Percentiles rank a stretch among this genome's conserved stretches.
Evolutionary conservation across 2,329 filamentous ascomycete genomes (phyloP).

Genomic region (Fusarium irregulare): DNA sequence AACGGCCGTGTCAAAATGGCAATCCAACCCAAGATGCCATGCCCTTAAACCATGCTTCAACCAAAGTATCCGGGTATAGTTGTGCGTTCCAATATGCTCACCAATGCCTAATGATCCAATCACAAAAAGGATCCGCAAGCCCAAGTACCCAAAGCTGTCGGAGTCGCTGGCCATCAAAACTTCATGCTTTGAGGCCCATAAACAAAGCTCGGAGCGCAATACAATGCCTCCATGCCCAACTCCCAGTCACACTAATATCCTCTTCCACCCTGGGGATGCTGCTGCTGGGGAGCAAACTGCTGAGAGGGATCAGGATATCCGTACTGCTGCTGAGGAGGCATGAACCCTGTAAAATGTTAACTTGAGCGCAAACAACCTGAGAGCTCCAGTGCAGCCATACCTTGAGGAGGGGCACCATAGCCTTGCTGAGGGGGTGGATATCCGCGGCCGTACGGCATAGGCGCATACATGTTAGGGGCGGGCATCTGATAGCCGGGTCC

Average conservation of each 20-base stretch:
- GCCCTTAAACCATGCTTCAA: constrained; percentile 42
- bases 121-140: constrained; percentile 45
- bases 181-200: constrained; percentile 14
- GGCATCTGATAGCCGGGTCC: constrained; percentile 52
- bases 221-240: constrained; percentile 9
- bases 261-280: constrained; percentile 55
- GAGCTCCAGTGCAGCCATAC: constrained; percentile 45
- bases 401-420: constrained; percentile 56
- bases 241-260: constrained; percentile 49
- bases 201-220: constrained; percentile 1
- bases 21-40: constrained; percentile 39
- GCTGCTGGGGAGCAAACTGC: constrained; percentile 52
- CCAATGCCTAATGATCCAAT: constrained; percentile 44
- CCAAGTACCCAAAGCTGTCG: constrained; percentile 41
- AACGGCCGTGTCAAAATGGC: constrained; percentile 47
- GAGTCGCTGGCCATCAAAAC: constrained; percentile 34
- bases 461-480: constrained; percentile 53
- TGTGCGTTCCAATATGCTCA: constrained; percentile 47
- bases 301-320: constrained; percentile 61
- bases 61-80: constrained; percentile 47
- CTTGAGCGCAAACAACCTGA: neutral
- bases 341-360: constrained; percentile 50
- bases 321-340: constrained; percentile 52
- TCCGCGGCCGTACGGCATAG: constrained; percentile 53
- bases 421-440: constrained; percentile 51